These are phyloP conservation scores for Cymbopogon flexuosus DNA, from an alignment of 202 grass and related monocot species.

Conservation along the genomic window DNA sequence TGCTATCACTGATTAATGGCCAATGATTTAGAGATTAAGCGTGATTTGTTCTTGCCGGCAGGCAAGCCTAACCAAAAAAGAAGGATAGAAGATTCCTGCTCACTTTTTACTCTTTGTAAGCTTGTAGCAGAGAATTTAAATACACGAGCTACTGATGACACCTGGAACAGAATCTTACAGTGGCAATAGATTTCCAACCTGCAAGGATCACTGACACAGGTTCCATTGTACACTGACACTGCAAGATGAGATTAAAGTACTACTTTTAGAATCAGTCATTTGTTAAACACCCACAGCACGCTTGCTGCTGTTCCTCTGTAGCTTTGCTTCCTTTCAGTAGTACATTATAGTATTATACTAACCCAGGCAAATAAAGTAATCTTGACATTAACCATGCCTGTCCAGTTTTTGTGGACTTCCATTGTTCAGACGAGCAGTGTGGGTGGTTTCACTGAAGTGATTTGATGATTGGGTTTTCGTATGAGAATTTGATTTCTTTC, in stretches of 20 bases:
- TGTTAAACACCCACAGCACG: slow-evolving; percentile 42
- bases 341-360: slow-evolving; percentile 8
- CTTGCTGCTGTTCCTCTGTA: slow-evolving; percentile 19
- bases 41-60: neutral
- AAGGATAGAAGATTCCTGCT: slow-evolving; percentile 21
- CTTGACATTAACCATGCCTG: slow-evolving; percentile 22
- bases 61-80: neutral
- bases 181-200: slow-evolving; percentile 29
- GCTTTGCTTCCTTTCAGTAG: slow-evolving; percentile 6
- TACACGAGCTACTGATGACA: slow-evolving; percentile 4
- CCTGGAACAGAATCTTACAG: slow-evolving; percentile 52
- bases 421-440: slow-evolving; percentile 14
- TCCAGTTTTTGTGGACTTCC: slow-evolving; percentile 22
- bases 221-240: slow-evolving; percentile 27
- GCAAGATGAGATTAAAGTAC: slow-evolving; percentile 32
- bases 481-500: neutral
- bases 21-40: neutral
- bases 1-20: neutral
- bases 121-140: slow-evolving; percentile 5
- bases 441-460: neutral
- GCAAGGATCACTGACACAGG: slow-evolving; percentile 38
- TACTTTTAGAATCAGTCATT: slow-evolving; percentile 29
- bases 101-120: slow-evolving; percentile 33
- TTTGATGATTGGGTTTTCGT: neutral
- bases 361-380: slow-evolving; percentile 28